Base-by-base conservation (phyloP, 2,329 filamentous ascomycete species). In the Colletotrichum sp. region DNA sequence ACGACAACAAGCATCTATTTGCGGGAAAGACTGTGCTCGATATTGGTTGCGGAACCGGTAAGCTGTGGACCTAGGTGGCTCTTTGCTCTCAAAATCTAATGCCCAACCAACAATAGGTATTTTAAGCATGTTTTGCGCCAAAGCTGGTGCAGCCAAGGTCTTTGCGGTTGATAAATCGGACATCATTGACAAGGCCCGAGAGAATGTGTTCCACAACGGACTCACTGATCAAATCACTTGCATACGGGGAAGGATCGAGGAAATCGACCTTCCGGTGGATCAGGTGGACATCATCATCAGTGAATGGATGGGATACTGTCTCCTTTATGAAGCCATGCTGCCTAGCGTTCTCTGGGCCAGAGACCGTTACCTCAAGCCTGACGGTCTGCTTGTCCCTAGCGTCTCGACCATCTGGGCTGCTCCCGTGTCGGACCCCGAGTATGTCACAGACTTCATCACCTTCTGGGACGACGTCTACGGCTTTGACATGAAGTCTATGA, bases 291-390 rank as follows among this genome's bases (percentile, higher is more conserved):
- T 99, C 81, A 98, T 99, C 82, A 93, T 99, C 76, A 98, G 95
- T 75, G 96, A 99, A 84, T 99, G 96, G 96, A 99, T 99, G 96
- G 96, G 96, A 34, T 99, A 99, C 83, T 95, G 93, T 78, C 90
- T 98, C 22, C 90, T 98, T 8, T 99, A 98, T 84, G 96, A 99
- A 85, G 95, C 96, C 72, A 99, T 99, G 96, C 92, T 99, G 32
- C 95, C 97, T 78, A 98, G 95, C 65, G 95, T 99, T 26, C 90
- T 99, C 67, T 96, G 92, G 82, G 96, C 96, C 59, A 91, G 96
- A 77, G 96, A 99, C 85, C 92, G 92, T 79, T 98, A 98, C 84
- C 92, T 99, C 28, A 92, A 91, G 75, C 91, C 93, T 1, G 93
- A 92, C 72, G 96, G 96, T 18, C 88, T 98, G 68, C 93, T 99